Conservation (phyloP, 192 early-diverging fungal genomes). For the Oehlia diaphana region DNA sequence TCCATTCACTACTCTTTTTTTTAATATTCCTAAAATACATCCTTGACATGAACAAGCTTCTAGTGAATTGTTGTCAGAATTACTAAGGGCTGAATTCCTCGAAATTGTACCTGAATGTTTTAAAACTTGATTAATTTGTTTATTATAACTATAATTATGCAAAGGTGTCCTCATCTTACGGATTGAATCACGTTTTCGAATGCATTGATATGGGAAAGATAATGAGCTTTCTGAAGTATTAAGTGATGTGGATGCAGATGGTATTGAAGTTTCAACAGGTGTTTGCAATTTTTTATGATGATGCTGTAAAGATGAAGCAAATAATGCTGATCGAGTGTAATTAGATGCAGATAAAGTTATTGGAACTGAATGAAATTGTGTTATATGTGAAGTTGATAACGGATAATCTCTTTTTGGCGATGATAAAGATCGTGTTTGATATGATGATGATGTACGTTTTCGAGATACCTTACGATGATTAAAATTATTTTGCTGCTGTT, state of each 20-base stretch:
- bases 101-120: not conserved
- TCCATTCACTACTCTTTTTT: not conserved
- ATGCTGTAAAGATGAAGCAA: not conserved
- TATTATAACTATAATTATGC: constrained; percentile 14
- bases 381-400: not conserved
- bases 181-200: constrained; percentile 5
- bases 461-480: not conserved
- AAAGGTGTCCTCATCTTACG: not conserved
- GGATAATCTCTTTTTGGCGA: not conserved
- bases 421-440: not conserved
- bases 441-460: not conserved
- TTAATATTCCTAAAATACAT: not conserved
- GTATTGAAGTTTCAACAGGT: not conserved
- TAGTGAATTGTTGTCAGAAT: not conserved
- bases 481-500: not conserved
- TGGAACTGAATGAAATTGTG: not conserved
- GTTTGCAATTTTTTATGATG: not conserved
- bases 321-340: not conserved
- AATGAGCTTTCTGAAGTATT: not conserved
- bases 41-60: not conserved
- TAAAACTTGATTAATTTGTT: not conserved
- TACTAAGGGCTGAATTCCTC: not conserved
- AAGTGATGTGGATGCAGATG: not conserved
- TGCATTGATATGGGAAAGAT: constrained; percentile 20
- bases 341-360: not conserved